phyloP scores from a whole-genome alignment of 2,329 filamentous ascomycete species.

The Botryosphaeria agaves region DNA sequence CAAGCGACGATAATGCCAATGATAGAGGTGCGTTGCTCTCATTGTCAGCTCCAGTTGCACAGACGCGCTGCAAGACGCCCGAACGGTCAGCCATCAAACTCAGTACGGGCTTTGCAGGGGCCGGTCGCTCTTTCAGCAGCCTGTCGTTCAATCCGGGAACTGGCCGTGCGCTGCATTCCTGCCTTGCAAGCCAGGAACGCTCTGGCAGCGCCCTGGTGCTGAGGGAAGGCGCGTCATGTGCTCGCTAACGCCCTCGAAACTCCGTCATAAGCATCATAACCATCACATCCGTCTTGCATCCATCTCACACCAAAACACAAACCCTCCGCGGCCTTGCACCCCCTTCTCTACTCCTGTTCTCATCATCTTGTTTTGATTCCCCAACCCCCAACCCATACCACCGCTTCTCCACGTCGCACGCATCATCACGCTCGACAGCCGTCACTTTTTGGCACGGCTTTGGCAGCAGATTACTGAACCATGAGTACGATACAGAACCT shows the following conservation, averaged over 20 bases:
- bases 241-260: no score
- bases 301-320: not conserved
- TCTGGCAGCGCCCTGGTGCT: no score
- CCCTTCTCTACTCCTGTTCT: no score
- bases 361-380: no score
- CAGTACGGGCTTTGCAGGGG: no score
- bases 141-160: not conserved
- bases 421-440: no score
- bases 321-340: no score
- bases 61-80: not conserved
- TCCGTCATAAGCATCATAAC: not conserved
- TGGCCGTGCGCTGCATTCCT: not conserved
- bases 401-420: no score
- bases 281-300: not conserved
- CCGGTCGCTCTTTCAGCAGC: not conserved
- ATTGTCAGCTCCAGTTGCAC: not conserved
- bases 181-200: not conserved
- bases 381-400: no score
- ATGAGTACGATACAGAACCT: constrained; percentile 79
- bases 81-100: not conserved
- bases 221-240: no score
- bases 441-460: no score
- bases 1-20: not conserved
- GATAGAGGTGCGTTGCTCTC: not conserved
- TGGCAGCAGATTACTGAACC: no score